Base-by-base conservation (phyloP, 2,329 filamentous ascomycete species). In the Allantophomopsis cytisporea region DNA sequence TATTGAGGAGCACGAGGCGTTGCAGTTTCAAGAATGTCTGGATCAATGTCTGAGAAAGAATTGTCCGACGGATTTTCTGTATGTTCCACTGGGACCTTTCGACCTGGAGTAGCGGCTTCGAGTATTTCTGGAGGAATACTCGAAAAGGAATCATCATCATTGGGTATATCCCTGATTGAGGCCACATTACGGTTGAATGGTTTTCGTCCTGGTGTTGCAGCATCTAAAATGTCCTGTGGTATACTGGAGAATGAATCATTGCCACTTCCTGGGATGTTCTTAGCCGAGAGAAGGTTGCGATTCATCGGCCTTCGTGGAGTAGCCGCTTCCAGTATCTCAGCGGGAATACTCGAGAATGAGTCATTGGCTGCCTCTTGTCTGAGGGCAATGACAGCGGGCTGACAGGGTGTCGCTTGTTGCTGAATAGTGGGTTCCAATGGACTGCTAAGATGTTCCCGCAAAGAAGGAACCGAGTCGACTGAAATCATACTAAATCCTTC, bases 401-500 rank as follows among this genome's bases (percentile, higher is more conserved):
- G 23, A 6, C 5, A 5, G 2, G 21, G 13, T 20, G 35, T 36
- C 3, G 8, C 13, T 7, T 34, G 7, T 18, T 6, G 14, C 32
- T 15, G 32, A 13, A 12, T 8, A 15, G 32, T 8, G 6, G 14
- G 32, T 7, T 17, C 20, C 10, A 31, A 15, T 15, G 56, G 54
- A 14, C 55, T 59, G 31, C 60, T 54, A 2, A 57, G 50, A 41
- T 61, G 57, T 45, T 65, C 60, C 45, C 60, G 60, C 16, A 64
- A 58, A 3, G 68, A 72, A 5, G 66, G 66, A 16, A 73, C 53
- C 3, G 68, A 68, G 41, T 69, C 63, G 35, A 72, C 54, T 11
- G 69, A 71, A 36, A 73, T 68, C 66, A 73, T 71, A 41, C 67
- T 73, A 43, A 73, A 73, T 3, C 65, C 69, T 56, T 73, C 69